These are phyloP conservation scores for Fusarium sp. DNA, from an alignment of 2,329 filamentous ascomycete genomes.

Conservation along the genomic window DNA sequence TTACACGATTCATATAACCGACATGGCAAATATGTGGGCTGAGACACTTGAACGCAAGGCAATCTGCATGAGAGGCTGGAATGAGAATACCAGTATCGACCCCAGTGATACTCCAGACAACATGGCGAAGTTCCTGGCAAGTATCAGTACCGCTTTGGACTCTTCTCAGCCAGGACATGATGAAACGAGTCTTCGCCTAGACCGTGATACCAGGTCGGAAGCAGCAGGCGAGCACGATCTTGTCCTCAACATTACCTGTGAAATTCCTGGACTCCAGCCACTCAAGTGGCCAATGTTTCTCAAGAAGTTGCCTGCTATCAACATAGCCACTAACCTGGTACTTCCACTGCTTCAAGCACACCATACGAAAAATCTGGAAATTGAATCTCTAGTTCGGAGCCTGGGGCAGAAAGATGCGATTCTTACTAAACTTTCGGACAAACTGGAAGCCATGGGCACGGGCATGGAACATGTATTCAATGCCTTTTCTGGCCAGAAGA, in stretches of 20 bases:
- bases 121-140: slow-evolving; percentile 73
- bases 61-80: slow-evolving; percentile 71
- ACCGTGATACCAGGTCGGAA: slow-evolving; percentile 49
- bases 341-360: slow-evolving; percentile 64
- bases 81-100: slow-evolving; percentile 77
- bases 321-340: slow-evolving; percentile 62
- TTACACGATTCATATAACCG: slow-evolving; percentile 76
- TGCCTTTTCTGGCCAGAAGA: slow-evolving; percentile 61
- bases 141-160: slow-evolving; percentile 67
- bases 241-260: slow-evolving; percentile 66
- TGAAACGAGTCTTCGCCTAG: slow-evolving; percentile 60
- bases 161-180: slow-evolving; percentile 57
- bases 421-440: slow-evolving; percentile 64
- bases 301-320: slow-evolving; percentile 56
- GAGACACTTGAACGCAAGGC: slow-evolving; percentile 71
- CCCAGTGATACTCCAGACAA: slow-evolving; percentile 76
- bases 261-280: slow-evolving; percentile 72
- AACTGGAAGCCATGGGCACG: slow-evolving; percentile 63
- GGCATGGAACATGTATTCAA: slow-evolving; percentile 67
- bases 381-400: slow-evolving; percentile 57
- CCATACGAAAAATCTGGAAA: slow-evolving; percentile 54
- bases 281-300: slow-evolving; percentile 75
- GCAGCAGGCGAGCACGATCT: slow-evolving; percentile 57
- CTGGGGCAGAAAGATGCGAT: slow-evolving; percentile 65
- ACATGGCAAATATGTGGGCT: slow-evolving; percentile 79